Evolutionary conservation across 2,329 filamentous ascomycete genomes (phyloP), one percentile per base, ranked within the genome.

Genomic region (Xylaria sp.): DNA sequence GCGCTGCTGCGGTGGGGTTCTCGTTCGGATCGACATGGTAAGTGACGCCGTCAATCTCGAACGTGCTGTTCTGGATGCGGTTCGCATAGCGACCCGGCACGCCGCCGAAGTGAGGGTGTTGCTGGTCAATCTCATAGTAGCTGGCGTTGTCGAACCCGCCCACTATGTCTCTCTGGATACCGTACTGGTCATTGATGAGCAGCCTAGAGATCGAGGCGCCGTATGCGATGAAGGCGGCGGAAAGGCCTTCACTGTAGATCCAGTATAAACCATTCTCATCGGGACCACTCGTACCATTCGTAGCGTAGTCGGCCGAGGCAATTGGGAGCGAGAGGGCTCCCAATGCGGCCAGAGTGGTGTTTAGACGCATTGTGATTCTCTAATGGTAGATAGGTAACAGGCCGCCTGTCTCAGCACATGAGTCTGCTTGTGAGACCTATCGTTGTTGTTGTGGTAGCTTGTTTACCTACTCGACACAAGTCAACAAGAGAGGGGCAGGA

Each of bases 41-140:
- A 3, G 79, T 81, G 62, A 81, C 79, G 61, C 89, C 90, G 72
- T 92, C 90, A 65, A 93, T 88, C 67, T 82, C 84, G 75, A 93
- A 93, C 5, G 86, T 90, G 79, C 88, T 90, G 83, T 94, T 93
- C 84, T 88, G 89, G 83, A 94, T 94, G 71, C 92, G 89, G 79
- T 94, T 94, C 67, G 92, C 92, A 77, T 94, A 94, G 64, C 92
- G 89, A 55, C 91, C 92, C 0, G 91, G 91, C 0, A 94, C 88
- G 74, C 89, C 83, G 67, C 91, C 92, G 72, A 92, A 89, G 82
- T 93, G 91, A 59, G 87, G 89, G 78, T 94, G 92, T 69, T 86
- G 82, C 67, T 80, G 80, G 79, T 93, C 90, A 57, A 88, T 78
- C 67, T 79, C 80, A 80, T 94, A 94, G 80, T 91, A 89, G 61